Evolutionary conservation across 2,329 filamentous ascomycete species (phyloP).

Genomic region (Trichoderma oligosporum): DNA sequence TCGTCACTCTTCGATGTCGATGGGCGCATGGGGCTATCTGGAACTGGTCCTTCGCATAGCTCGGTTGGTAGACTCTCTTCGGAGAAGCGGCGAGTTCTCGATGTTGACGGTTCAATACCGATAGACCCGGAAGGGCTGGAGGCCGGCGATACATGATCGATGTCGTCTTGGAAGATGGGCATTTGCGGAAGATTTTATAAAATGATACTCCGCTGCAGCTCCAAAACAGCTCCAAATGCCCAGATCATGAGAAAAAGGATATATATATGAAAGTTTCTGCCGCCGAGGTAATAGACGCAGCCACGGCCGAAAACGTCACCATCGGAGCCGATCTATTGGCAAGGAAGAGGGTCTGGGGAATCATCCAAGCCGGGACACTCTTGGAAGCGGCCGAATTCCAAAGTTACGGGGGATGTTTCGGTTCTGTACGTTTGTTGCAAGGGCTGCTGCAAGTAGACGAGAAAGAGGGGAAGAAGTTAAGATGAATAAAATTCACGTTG

Average conservation of each 20-base stretch:
- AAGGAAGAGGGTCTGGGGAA: not conserved
- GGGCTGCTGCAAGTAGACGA: constrained; percentile 1
- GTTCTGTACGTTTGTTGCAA: constrained; percentile 3
- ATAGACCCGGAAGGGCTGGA: constrained; percentile 21
- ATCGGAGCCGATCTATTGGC: constrained; percentile 13
- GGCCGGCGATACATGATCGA: constrained; percentile 35
- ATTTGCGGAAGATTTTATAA: constrained; percentile 35
- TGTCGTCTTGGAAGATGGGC: constrained; percentile 57
- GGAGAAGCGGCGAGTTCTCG: constrained; percentile 39
- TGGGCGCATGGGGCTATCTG: constrained; percentile 38
- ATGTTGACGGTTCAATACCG: constrained; percentile 21
- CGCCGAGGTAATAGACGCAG: constrained; percentile 14
- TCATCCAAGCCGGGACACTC: constrained; percentile 16
- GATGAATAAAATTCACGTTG: not conserved
- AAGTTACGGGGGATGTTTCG: not conserved
- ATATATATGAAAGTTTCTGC: not conserved
- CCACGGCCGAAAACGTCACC: constrained; percentile 12
- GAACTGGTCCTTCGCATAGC: constrained; percentile 55
- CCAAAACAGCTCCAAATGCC: not conserved
- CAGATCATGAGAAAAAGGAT: constrained; percentile 8
- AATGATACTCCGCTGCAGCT: constrained; percentile 22
- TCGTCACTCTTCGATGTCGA: constrained; percentile 25
- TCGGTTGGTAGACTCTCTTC: constrained; percentile 61
- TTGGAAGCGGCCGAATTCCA: not conserved
- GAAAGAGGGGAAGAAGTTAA: not conserved